phyloP scores from a whole-genome alignment of 768 basidiomycete species.

The Dendrothele bispora region DNA sequence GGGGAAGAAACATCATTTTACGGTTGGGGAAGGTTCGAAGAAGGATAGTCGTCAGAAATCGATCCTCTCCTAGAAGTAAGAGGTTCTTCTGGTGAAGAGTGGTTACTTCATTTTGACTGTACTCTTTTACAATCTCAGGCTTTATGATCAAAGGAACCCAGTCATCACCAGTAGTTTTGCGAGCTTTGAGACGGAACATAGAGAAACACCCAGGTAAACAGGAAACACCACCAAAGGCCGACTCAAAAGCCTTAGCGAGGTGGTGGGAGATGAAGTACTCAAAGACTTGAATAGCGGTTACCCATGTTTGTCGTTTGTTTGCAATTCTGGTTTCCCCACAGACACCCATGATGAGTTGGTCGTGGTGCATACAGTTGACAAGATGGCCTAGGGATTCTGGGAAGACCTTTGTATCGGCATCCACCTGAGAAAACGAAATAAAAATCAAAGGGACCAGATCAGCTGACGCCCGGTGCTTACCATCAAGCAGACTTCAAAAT shows the following conservation, averaged over 20 bases:
- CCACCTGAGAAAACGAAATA: conserved; percentile 64
- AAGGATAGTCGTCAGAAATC: conserved; percentile 95
- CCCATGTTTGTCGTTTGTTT: conserved; percentile 98
- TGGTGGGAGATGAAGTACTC: conserved; percentile 99
- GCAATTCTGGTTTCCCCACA: conserved; percentile 99
- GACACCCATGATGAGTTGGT: conserved; percentile 98
- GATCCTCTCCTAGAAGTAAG: conserved; percentile 95
- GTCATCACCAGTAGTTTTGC: conserved; percentile 85
- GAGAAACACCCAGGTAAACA: conserved; percentile 99
- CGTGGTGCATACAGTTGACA: conserved; percentile 98
- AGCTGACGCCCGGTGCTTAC: conserved; percentile 44
- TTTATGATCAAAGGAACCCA: conserved; percentile 98
- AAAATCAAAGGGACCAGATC: conserved; percentile 3
- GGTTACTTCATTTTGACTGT: conserved; percentile 90
- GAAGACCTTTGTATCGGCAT: conserved; percentile 96
- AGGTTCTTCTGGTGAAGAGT: conserved; percentile 99
- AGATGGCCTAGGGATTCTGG: conserved; percentile 87
- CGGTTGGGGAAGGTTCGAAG: conserved; percentile 96
- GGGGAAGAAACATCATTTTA: conserved; percentile 99
- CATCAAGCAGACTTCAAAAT: conserved; percentile 97
- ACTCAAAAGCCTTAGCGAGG: conserved; percentile 97
- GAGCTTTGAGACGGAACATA: conserved; percentile 97
- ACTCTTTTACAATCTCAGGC: conserved; percentile 96
- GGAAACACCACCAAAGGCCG: conserved; percentile 98
- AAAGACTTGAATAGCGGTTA: conserved; percentile 97